A percentile compares a stretch with the other conserved stretches of the same genome.
phyloP scores from a whole-genome alignment of 768 basidiomycete genomes.

The Chlorophyllum brunneum region DNA sequence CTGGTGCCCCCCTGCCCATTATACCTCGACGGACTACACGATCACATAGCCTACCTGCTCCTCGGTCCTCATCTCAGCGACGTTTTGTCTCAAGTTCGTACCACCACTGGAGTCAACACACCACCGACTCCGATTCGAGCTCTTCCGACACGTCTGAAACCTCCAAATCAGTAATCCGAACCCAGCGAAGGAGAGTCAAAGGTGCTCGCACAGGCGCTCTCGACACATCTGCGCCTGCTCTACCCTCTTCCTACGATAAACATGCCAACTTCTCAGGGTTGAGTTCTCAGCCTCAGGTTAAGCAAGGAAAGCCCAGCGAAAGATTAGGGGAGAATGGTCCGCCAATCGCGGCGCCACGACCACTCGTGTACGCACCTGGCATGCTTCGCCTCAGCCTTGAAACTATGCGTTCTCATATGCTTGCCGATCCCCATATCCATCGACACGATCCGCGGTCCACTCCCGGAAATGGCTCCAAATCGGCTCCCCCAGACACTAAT shows the following conservation, averaged over 20 bases:
- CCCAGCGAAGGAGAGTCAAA: constrained; percentile 19
- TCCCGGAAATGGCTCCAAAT: constrained; percentile 26
- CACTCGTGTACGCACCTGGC: constrained; percentile 38
- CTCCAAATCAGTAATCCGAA: not conserved
- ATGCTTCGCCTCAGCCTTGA: constrained; percentile 30
- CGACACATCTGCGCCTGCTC: constrained; percentile 1
- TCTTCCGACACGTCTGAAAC: constrained; percentile 5
- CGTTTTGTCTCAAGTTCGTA: not conserved
- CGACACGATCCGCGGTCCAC: constrained; percentile 21
- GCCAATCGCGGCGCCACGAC: constrained; percentile 22
- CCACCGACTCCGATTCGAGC: constrained; percentile 5
- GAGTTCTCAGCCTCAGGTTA: not conserved
- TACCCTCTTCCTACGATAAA: not conserved
- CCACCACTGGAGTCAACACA: not conserved
- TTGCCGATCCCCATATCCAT: constrained; percentile 1
- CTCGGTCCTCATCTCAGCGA: constrained; percentile 18
- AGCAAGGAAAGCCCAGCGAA: not conserved
- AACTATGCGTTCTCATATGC: constrained; percentile 13
- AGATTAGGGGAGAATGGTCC: constrained; percentile 25
- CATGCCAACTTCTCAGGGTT: not conserved
- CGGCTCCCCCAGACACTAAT: constrained; percentile 18
- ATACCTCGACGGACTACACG: constrained; percentile 51
- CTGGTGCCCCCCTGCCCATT: constrained; percentile 57
- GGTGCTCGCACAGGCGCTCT: not conserved
- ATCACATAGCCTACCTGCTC: constrained; percentile 19